These are phyloP conservation scores for Linnemannia elongata DNA, from an alignment of 192 early-diverging fungal species.

Conservation along the genomic window DNA sequence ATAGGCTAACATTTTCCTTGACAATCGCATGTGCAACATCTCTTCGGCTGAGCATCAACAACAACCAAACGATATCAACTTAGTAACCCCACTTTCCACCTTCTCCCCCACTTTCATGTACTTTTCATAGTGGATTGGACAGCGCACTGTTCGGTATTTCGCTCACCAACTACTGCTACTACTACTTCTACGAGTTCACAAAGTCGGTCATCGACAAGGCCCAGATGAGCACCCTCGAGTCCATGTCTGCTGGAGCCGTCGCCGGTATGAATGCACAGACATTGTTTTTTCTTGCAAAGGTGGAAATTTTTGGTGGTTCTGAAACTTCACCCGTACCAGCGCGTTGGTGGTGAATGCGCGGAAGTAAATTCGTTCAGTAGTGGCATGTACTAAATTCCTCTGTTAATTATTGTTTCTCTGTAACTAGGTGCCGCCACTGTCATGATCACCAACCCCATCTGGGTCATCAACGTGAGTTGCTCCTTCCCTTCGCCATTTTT, in stretches of 20 bases:
- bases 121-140: slow-evolving; percentile 81
- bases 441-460: slow-evolving; percentile 96
- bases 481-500: no score
- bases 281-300: background rate
- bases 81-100: background rate
- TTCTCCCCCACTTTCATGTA: background rate
- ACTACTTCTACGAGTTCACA: slow-evolving; percentile 91
- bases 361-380: background rate
- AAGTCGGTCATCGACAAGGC: slow-evolving; percentile 88
- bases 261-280: slow-evolving; percentile 66
- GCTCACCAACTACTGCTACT: slow-evolving; percentile 92
- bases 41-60: slow-evolving; percentile 3
- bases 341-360: background rate
- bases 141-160: slow-evolving; percentile 98
- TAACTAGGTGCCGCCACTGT: slow-evolving; percentile 74
- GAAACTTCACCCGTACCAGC: background rate
- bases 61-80: background rate
- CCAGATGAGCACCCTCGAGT: slow-evolving; percentile 87
- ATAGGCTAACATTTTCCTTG: background rate
- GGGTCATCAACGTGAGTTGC: slow-evolving; percentile 92
- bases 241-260: slow-evolving; percentile 94
- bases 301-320: background rate
- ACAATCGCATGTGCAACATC: background rate
- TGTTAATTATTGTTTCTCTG: slow-evolving; percentile 24
- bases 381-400: background rate